phyloP scores from a whole-genome alignment of 2,329 filamentous ascomycete species.

The Neopestalotiopsis sp. region DNA sequence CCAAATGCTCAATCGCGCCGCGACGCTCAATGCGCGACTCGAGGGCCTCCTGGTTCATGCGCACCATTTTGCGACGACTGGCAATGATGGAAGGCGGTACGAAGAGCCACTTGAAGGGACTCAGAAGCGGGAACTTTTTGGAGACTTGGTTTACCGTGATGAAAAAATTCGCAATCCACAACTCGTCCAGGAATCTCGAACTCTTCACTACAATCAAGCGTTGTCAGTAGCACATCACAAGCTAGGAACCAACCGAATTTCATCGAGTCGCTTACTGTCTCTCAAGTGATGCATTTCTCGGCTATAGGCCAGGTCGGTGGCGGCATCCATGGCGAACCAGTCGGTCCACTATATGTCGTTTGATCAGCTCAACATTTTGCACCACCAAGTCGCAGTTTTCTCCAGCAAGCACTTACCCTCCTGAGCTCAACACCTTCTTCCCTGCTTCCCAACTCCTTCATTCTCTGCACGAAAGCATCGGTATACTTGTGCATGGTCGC shows the following conservation, averaged over 20 bases:
- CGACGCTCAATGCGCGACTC: constrained; percentile 26
- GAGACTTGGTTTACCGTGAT: constrained; percentile 19
- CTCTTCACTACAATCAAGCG: constrained; percentile 18
- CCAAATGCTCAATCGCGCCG: constrained; percentile 25
- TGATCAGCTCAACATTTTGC: too few species aligned
- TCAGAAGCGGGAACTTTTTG: constrained; percentile 24
- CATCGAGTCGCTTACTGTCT: too few species aligned
- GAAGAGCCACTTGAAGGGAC: constrained; percentile 23
- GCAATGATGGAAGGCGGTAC: constrained; percentile 21
- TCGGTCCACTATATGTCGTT: too few species aligned
- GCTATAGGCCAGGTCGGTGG: too few species aligned
- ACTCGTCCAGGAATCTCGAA: constrained; percentile 14
- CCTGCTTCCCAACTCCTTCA: constrained; percentile 20
- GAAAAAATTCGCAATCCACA: constrained; percentile 21
- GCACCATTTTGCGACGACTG: constrained; percentile 9
- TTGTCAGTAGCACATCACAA: too few species aligned
- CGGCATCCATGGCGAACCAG: too few species aligned
- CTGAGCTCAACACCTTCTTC: background rate
- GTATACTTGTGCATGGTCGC: constrained; percentile 22
- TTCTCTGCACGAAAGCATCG: constrained; percentile 23
- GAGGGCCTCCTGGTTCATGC: constrained; percentile 22
- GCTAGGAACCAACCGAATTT: too few species aligned
- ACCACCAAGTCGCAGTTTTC: too few species aligned
- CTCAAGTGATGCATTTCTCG: too few species aligned
- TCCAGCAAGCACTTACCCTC: background rate